Conservation (phyloP, 805 yeast genomes). For the Vanderwaltozyma tropicalis region DNA sequence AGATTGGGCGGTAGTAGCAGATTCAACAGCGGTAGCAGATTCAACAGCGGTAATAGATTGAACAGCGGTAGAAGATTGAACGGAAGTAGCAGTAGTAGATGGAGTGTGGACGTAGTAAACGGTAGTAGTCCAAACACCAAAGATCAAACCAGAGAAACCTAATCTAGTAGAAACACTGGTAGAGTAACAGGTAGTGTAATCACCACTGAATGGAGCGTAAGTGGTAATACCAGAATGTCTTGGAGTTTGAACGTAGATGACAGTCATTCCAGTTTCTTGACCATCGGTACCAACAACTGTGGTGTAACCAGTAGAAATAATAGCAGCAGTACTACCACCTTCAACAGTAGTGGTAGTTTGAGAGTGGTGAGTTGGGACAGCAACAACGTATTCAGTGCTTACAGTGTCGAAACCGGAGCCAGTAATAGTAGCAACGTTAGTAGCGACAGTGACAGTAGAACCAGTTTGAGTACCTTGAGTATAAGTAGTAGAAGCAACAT, state of each 20-base stretch:
- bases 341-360: slow-evolving; percentile 1
- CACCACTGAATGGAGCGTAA: neutral
- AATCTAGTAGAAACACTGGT: neutral
- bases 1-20: neutral
- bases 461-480: slow-evolving; percentile 4
- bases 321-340: slow-evolving; percentile 1
- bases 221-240: slow-evolving; percentile 2
- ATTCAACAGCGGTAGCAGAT: too few species aligned
- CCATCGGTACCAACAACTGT: slow-evolving; percentile 8
- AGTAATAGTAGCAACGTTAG: neutral
- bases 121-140: slow-evolving; percentile 2
- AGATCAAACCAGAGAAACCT: slow-evolving; percentile 1
- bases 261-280: slow-evolving; percentile 5
- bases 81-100: neutral
- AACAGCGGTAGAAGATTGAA: too few species aligned
- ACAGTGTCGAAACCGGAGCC: slow-evolving; percentile 1
- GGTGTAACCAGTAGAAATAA: slow-evolving; percentile 5
- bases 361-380: slow-evolving; percentile 3
- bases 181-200: slow-evolving; percentile 1
- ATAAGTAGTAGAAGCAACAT: neutral
- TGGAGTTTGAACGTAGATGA: slow-evolving; percentile 10
- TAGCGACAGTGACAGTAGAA: neutral
- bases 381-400: slow-evolving; percentile 1
- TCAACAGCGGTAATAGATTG: too few species aligned
- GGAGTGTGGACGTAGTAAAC: slow-evolving; percentile 2